phyloP scores from a whole-genome alignment of 345 rosid genomes.

The Gossypium bickii region DNA sequence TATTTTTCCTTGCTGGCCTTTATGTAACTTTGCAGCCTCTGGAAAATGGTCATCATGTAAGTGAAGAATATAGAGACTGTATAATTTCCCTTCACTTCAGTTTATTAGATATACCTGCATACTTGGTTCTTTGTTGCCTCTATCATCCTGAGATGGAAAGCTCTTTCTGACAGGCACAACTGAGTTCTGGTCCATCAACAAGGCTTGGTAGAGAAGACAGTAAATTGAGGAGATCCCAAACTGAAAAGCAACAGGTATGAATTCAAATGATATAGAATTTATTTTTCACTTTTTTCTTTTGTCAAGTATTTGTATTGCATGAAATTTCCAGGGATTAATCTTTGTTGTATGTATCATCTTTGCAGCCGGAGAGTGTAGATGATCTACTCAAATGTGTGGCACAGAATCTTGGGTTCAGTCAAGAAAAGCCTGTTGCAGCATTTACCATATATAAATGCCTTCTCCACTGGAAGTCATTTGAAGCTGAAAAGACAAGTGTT shows the following conservation, averaged over 20 bases:
- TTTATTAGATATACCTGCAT: constrained; percentile 11
- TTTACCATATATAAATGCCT: constrained; percentile 88
- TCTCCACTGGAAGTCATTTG: constrained; percentile 82
- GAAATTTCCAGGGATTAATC: constrained; percentile 10
- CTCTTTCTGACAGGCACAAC: constrained; percentile 45
- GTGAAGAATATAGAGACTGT: constrained; percentile 30
- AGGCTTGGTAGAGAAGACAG: constrained; percentile 48
- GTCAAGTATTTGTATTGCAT: neutral
- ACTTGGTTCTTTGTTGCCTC: constrained; percentile 12
- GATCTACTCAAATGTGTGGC: constrained; percentile 59
- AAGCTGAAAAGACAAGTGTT: constrained; percentile 85
- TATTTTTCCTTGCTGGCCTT: constrained; percentile 13
- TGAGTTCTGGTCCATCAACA: constrained; percentile 40
- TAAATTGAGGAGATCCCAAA: constrained; percentile 50
- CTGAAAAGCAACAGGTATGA: constrained; percentile 66
- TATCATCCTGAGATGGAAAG: constrained; percentile 18
- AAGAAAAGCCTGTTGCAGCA: constrained; percentile 79
- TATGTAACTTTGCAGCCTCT: constrained; percentile 41
- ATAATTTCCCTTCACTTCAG: constrained; percentile 6
- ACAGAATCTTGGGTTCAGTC: constrained; percentile 63
- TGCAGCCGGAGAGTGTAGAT: constrained; percentile 67
- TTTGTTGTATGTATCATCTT: constrained; percentile 6
- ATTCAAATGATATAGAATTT: neutral
- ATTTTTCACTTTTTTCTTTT: neutral
- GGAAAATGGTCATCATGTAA: constrained; percentile 67